Conservation (phyloP, 257 asterid species). For the Nicotiana sylvestris region DNA sequence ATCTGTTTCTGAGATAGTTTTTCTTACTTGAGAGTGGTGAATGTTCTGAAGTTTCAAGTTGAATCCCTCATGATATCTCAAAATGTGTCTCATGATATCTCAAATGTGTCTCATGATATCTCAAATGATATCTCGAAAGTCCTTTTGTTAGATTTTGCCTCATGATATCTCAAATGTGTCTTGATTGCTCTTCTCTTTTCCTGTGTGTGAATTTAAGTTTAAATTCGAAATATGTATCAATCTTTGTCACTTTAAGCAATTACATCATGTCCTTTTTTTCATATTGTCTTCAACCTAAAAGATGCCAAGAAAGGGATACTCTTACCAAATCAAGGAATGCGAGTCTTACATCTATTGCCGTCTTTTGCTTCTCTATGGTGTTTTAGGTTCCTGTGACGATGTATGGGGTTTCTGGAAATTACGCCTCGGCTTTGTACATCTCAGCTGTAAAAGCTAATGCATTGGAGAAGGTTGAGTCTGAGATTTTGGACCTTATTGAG, state of each 20-base stretch:
- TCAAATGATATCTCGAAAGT: too few relatives aligned
- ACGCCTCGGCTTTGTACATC: slow-evolving; percentile 84
- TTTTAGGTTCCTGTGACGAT: slow-evolving; percentile 71
- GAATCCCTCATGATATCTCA: background rate
- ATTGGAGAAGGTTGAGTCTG: slow-evolving; percentile 84
- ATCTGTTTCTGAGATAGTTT: background rate
- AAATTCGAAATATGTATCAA: background rate
- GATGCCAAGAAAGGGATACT: background rate
- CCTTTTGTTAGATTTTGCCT: too few relatives aligned
- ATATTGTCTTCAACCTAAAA: background rate
- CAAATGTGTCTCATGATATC: too few relatives aligned
- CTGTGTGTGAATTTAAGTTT: background rate
- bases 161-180: background rate
- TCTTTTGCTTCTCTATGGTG: slow-evolving; percentile 2
- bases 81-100: too few relatives aligned
- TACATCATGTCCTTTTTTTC: background rate
- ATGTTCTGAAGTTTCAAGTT: background rate
- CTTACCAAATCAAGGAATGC: background rate
- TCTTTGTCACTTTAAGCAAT: background rate
- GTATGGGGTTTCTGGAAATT: slow-evolving; percentile 89
- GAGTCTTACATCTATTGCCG: slow-evolving; percentile 10
- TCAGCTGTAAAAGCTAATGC: slow-evolving; percentile 71
- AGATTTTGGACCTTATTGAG: slow-evolving; percentile 59
- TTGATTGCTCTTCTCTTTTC: background rate
- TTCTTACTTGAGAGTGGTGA: background rate